phyloP scores from a whole-genome alignment of 2,329 filamentous ascomycete genomes.

The Aspergillus quadrilineatus region DNA sequence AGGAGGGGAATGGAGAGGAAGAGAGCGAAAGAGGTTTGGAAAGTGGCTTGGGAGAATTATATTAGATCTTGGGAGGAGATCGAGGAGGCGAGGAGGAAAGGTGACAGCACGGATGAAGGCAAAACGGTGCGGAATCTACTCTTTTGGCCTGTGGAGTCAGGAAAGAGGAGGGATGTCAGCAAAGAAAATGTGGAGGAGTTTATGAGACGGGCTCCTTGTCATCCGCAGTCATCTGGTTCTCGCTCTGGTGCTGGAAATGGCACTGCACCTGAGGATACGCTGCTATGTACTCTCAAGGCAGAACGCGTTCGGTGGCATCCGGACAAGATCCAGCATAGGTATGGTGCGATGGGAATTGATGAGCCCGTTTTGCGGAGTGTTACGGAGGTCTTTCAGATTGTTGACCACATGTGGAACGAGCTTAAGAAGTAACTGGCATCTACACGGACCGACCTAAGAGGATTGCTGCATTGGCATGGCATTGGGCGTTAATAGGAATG shows the following conservation, averaged over 20 bases:
- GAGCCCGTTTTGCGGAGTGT: constrained; percentile 71
- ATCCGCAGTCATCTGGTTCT: background rate
- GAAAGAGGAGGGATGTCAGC: constrained; percentile 56
- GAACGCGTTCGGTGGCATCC: constrained; percentile 96
- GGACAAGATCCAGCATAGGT: constrained; percentile 91
- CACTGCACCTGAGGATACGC: constrained; percentile 27
- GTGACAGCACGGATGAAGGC: constrained; percentile 40
- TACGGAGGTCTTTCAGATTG: constrained; percentile 86
- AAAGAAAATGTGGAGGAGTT: constrained; percentile 67
- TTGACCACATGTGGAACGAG: constrained; percentile 79
- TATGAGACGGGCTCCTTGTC: constrained; percentile 56
- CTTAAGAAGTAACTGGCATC: constrained; percentile 37
- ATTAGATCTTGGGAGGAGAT: constrained; percentile 60
- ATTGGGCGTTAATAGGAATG: background rate
- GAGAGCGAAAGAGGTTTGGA: constrained; percentile 44
- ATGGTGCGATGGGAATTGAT: constrained; percentile 69
- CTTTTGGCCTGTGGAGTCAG: constrained; percentile 72
- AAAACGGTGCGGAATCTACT: constrained; percentile 45
- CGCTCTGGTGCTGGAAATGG: constrained; percentile 1
- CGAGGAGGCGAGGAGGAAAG: constrained; percentile 19
- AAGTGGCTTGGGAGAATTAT: constrained; percentile 66
- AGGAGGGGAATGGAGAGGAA: constrained; percentile 64
- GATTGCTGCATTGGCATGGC: background rate
- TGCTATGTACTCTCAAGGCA: constrained; percentile 64
- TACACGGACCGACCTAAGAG: background rate